A percentile compares a stretch with the other conserved stretches of the same genome.
Conservation (phyloP, 306 rosid genomes). For the Spatholobus suberectus region DNA sequence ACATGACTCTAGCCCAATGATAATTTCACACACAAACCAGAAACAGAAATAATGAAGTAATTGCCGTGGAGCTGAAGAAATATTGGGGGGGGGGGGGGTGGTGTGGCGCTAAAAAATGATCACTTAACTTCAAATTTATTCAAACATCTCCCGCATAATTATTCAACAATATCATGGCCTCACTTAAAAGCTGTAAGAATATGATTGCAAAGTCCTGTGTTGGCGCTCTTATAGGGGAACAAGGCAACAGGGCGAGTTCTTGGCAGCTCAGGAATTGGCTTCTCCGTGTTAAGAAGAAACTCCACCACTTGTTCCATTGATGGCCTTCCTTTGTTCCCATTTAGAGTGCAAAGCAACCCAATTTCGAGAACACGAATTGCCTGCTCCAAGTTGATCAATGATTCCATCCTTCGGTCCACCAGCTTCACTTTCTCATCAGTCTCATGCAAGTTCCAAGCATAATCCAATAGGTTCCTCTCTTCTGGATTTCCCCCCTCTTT, state of each 20-base stretch:
- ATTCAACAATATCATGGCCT: constrained; percentile 1
- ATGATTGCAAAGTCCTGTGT: constrained; percentile 68
- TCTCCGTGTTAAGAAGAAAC: constrained; percentile 61
- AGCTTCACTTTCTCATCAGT: constrained; percentile 55
- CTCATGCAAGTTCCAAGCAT: constrained; percentile 75
- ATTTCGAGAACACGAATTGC: constrained; percentile 64
- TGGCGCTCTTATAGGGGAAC: constrained; percentile 72
- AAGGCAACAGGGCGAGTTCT: constrained; percentile 68
- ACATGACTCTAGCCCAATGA: too few relatives aligned
- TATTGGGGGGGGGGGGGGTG: too few relatives aligned
- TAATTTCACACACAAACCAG: too few relatives aligned
- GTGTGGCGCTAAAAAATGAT: too few relatives aligned
- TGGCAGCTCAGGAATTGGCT: constrained; percentile 70
- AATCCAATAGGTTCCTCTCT: constrained; percentile 65
- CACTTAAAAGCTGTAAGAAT: constrained; percentile 66
- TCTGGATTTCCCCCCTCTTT: constrained; percentile 38
- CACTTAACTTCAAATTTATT: constrained; percentile 12
- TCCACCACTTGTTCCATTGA: constrained; percentile 77
- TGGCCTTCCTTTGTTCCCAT: constrained; percentile 75
- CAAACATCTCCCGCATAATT: background rate
- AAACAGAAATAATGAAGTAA: too few relatives aligned
- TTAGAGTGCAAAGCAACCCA: constrained; percentile 79
- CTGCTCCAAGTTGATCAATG: constrained; percentile 66
- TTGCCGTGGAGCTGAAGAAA: too few relatives aligned
- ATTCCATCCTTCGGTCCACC: constrained; percentile 73